A percentile compares a stretch with the other conserved stretches of the same genome.
These are phyloP conservation scores for Didymella exigua DNA, from an alignment of 2,329 filamentous ascomycete genomes.

Conservation along the genomic window DNA sequence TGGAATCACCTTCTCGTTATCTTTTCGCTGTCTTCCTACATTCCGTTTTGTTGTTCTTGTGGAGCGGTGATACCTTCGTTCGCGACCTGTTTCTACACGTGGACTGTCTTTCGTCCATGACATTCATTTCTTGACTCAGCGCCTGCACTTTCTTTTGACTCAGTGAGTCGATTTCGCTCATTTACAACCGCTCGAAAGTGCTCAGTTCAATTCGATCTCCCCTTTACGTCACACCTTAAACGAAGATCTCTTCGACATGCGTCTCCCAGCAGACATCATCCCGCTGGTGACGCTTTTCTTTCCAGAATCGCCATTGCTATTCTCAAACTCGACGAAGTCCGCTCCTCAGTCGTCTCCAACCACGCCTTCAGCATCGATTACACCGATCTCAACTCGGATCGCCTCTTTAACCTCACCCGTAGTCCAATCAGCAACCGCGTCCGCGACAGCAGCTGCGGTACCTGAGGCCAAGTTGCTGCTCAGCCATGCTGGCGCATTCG, in stretches of 20 bases:
- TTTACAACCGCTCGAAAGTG: not conserved
- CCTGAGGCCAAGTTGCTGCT: constrained; percentile 21
- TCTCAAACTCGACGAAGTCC: not conserved
- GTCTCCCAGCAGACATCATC: constrained; percentile 1
- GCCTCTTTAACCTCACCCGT: not conserved
- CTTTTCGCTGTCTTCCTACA: not conserved
- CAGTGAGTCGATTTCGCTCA: constrained; percentile 6
- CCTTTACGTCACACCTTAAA: not conserved
- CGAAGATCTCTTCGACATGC: not conserved
- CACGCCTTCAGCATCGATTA: not conserved
- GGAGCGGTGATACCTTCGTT: not conserved
- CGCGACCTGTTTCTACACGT: not conserved
- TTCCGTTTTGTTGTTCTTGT: constrained; percentile 4
- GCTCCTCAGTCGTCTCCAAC: not conserved
- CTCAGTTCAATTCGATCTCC: not conserved
- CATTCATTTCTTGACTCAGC: constrained; percentile 12
- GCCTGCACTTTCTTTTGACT: constrained; percentile 10
- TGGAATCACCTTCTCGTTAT: not conserved
- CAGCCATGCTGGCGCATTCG: constrained; percentile 20
- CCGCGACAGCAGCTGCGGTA: not conserved
- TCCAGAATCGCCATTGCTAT: constrained; percentile 4
- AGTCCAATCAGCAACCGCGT: not conserved
- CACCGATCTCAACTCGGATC: not conserved
- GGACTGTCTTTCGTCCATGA: constrained; percentile 3
- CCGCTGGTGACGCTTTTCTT: constrained; percentile 14